Base-by-base conservation (phyloP, 225 moss, liverwort and hornwort species). In the Antitrichia curtipendula region DNA sequence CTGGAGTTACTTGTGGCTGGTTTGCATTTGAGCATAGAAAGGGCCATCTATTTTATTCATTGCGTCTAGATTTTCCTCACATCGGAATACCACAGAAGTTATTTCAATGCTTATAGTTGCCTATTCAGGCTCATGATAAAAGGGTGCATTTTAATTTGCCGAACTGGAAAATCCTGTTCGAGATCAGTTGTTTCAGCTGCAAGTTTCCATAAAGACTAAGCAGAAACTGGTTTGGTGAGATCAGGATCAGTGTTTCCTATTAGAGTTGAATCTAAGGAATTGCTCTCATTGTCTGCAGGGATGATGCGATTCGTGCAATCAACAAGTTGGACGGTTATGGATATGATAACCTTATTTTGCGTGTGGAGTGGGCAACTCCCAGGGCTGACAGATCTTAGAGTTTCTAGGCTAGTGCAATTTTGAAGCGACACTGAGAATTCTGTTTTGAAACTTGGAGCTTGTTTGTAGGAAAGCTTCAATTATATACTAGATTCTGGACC, bases 331-430 rank as follows among this genome's bases (percentile, higher is more conserved):
- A 97, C 84, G 97, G 97, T 50, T 97, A 97, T 85, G 97, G 97
- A 75, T 96, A 97, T 24, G 97, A 97, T 72, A 97, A 97, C 91
- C 95, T 97, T 52, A 97, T 97, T 93, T 91, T 97, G 82, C 96
- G 97, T 64, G 97, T 97, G 90, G 97, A 97, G 80, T 97, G 97
- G 97, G 97, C 97, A 34, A 97, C 97, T 71, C 97, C 97, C 4
- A 92, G 97, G 80, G 95, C 95, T 66, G 97, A 96, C 83, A 94
- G 97, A 91, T 92, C 95, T 28, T 92, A 94, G 10, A 79, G 74
- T 85, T 82, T 78, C 53, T 81, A 86, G 84, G 80, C 53, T 86
- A 84, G 73, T 80, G 84, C 84, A 75, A 80, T 75, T 75, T 12
- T 31, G 60, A 68, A 74, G 47, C 43, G 76, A 23, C 83, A 34